Evolutionary conservation across 169 alveolate genomes (phyloP).

Genomic region (Cryptosporidium baileyi): DNA sequence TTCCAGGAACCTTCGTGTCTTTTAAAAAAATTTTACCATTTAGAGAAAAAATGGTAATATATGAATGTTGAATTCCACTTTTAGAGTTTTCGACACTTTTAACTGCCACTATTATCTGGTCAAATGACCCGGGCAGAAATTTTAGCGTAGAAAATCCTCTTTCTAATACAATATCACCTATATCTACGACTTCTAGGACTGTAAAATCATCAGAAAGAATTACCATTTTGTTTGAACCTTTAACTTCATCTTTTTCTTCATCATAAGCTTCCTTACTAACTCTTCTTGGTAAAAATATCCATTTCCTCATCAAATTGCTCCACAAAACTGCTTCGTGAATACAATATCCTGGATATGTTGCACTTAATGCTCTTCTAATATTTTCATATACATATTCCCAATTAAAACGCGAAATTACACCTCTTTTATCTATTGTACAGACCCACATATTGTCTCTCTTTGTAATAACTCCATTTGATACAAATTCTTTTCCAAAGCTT

Average conservation of each 20-base stretch:
- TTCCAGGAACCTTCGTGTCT: conserved; percentile 45
- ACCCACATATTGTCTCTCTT: conserved; percentile 73
- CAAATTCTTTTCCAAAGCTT: conserved; percentile 74
- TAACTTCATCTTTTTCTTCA: conserved; percentile 67
- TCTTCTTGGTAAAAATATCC: conserved; percentile 74
- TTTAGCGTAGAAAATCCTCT: conserved; percentile 73
- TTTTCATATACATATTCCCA: conserved; percentile 66
- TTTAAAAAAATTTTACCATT: conserved; percentile 24
- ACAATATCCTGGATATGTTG: conserved; percentile 71
- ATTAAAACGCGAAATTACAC: conserved; percentile 35
- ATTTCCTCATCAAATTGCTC: conserved; percentile 69
- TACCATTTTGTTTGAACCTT: conserved; percentile 58
- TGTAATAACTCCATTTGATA: conserved; percentile 52
- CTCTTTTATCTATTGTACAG: conserved; percentile 52
- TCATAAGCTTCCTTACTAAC: conserved; percentile 70
- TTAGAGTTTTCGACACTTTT: conserved; percentile 43
- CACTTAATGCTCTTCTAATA: conserved; percentile 69
- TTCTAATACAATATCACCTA: conserved; percentile 37
- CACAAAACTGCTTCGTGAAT: conserved; percentile 75
- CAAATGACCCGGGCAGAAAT: conserved; percentile 73
- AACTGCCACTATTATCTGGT: conserved; percentile 64
- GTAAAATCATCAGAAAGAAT: conserved; percentile 33
- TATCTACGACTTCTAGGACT: conserved; percentile 17
- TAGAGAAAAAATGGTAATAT: conserved; percentile 30
- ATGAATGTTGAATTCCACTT: conserved; percentile 11